Evolutionary conservation across 2,329 filamentous ascomycete species (phyloP).

Genomic region (Aspergillus neotritici): DNA sequence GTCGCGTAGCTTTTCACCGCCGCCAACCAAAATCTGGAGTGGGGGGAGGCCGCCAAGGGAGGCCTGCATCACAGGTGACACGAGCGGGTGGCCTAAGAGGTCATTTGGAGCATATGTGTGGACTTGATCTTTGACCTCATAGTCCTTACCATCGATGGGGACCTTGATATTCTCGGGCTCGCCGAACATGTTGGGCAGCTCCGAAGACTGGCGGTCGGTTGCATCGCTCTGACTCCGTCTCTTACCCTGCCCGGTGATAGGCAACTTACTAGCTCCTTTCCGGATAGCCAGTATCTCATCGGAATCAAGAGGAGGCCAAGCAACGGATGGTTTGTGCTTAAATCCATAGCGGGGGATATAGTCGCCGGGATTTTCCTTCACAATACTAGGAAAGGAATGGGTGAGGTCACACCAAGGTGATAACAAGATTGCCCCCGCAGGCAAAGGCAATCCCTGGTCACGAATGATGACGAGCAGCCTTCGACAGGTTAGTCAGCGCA

Average conservation of each 20-base stretch:
- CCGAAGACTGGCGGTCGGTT: background rate
- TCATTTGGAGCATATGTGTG: constrained; percentile 84
- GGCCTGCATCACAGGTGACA: constrained; percentile 82
- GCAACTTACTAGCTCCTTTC: constrained; percentile 43
- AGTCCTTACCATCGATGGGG: constrained; percentile 61
- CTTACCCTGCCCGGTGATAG: background rate
- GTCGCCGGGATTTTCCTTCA: constrained; percentile 65
- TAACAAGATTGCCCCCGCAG: constrained; percentile 82
- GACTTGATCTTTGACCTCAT: constrained; percentile 84
- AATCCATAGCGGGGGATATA: constrained; percentile 88
- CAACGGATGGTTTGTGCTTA: constrained; percentile 76
- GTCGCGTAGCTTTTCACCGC: constrained; percentile 82
- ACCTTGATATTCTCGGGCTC: constrained; percentile 53
- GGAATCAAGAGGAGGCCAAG: constrained; percentile 88
- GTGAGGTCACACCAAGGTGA: constrained; percentile 96
- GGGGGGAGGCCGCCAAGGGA: constrained; percentile 86
- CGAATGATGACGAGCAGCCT: constrained; percentile 70
- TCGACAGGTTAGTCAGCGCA: constrained; percentile 24
- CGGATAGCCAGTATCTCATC: constrained; percentile 58
- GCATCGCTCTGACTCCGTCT: background rate
- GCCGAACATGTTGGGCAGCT: too few species aligned
- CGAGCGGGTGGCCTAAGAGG: constrained; percentile 76
- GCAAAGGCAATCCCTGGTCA: constrained; percentile 75
- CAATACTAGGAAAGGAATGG: constrained; percentile 91
- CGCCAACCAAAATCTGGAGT: constrained; percentile 77